Evolutionary conservation across 2,329 filamentous ascomycete species (phyloP).

Genomic region (Ceratocystis eucalypticola): DNA sequence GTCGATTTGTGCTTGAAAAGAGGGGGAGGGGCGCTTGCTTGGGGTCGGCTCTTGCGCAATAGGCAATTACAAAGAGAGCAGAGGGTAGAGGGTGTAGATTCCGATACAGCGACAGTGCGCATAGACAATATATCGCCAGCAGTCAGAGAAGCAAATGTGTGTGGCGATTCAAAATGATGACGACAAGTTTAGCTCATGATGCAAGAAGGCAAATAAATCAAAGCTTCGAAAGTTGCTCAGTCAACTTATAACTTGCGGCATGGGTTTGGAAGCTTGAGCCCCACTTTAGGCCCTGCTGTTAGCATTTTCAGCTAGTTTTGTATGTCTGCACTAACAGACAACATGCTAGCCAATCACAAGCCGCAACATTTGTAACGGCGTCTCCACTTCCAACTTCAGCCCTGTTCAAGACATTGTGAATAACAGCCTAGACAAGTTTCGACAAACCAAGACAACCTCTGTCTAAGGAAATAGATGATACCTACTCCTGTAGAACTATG

Average conservation of each 20-base stretch:
- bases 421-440: neutral
- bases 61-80: neutral
- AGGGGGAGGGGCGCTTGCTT: constrained; percentile 1
- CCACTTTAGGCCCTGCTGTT: neutral
- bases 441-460: too few species aligned
- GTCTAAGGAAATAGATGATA: too few species aligned
- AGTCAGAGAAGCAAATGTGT: neutral
- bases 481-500: too few species aligned
- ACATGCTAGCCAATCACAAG: neutral
- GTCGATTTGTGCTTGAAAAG: neutral
- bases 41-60: neutral
- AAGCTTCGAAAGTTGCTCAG: constrained; percentile 5
- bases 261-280: neutral
- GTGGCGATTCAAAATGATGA: neutral
- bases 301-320: neutral
- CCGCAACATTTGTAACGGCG: neutral
- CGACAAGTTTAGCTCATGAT: neutral
- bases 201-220: neutral
- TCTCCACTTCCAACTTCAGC: neutral
- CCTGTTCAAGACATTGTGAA: neutral
- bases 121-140: neutral
- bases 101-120: neutral
- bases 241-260: neutral
- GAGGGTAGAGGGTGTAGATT: neutral
- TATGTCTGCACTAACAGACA: neutral